A percentile compares a stretch with the other conserved stretches of the same genome.
These are phyloP conservation scores for Psophocarpus tetragonolobus DNA, from an alignment of 306 rosid species.

Conservation along the genomic window DNA sequence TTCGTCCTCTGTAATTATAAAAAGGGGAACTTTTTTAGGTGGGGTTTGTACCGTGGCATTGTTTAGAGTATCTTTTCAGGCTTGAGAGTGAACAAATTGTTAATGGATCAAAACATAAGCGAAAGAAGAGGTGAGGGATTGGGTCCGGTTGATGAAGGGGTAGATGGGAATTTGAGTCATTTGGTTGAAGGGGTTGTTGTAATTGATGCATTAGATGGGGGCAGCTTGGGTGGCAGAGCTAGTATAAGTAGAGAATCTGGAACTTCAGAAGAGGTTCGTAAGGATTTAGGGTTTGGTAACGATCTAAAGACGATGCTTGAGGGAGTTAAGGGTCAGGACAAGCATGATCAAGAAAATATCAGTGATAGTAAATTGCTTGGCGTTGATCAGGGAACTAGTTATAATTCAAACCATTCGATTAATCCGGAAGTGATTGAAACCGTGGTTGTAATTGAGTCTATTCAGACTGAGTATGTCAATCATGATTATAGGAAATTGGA, in stretches of 20 bases:
- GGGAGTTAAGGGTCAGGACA: slow-evolving; percentile 17
- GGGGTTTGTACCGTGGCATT: slow-evolving; percentile 25
- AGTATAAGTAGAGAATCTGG: slow-evolving; percentile 32
- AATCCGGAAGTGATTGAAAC: slow-evolving; percentile 51
- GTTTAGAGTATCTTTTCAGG: slow-evolving; percentile 31
- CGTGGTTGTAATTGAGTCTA: slow-evolving; percentile 50
- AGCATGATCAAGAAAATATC: slow-evolving; percentile 27
- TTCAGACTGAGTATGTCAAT: slow-evolving; percentile 37
- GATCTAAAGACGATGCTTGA: slow-evolving; percentile 31
- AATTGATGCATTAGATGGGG: slow-evolving; percentile 40
- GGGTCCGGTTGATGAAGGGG: slow-evolving; percentile 47
- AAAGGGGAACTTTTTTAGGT: background rate
- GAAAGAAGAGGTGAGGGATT: slow-evolving; percentile 32
- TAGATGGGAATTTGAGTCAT: slow-evolving; percentile 35
- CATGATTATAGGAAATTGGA: slow-evolving; percentile 44
- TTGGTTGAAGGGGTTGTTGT: slow-evolving; percentile 45
- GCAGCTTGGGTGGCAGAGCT: slow-evolving; percentile 30
- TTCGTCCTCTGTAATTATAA: slow-evolving; percentile 27
- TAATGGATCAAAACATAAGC: slow-evolving; percentile 55
- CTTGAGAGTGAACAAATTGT: slow-evolving; percentile 31
- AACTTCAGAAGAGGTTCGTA: slow-evolving; percentile 27
- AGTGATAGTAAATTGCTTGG: slow-evolving; percentile 32
- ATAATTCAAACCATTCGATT: slow-evolving; percentile 42
- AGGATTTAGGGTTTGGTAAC: slow-evolving; percentile 42
- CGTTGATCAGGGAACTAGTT: slow-evolving; percentile 50